Evolutionary conservation across 208 protist species (phyloP), one percentile per base, ranked within the genome.

Genomic region (Acanthamoeba sp.): DNA sequence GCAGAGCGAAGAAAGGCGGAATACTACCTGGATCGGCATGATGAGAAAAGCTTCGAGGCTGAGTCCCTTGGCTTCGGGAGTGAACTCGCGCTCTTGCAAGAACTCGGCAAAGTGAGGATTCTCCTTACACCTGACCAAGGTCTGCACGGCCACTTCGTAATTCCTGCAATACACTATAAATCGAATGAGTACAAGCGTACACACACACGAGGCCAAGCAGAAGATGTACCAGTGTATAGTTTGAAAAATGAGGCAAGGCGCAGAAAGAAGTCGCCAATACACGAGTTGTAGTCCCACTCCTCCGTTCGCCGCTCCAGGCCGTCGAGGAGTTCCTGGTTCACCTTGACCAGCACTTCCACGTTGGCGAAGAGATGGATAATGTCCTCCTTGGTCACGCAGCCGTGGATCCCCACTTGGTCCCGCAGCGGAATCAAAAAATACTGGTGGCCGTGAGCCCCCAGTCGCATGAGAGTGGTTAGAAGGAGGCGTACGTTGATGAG

Each of bases 301-400:
- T 87, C 78, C 40, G 45, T 62, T 29, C 48, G 78, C 48, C 40
- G 27, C 78, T 87, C 78, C 20, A 87, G 48, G 0, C 45, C 78
- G 27, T 50, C 78, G n/a, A 87, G 48, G 10, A 87, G 78, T n/a
- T 87, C 78, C 29, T 87, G 40, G 45, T 87, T 87, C 4, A 87
- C 40, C 78, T 59, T 50, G 4, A 87, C 45, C 40, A 87, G 78
- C 40, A 59, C 48, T n/a, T 87, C 78, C n/a, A 87, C 48, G 45
- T 87, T 87, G 78, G 45, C 48, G 38, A 87, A 87, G 22, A 87
- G 22, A 10, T 29, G 45, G 24, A 78, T 78, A 32, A 78, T 78
- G 69, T 78, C 69, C 36, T 78, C 69, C 24, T 78, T 78, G 18
- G 69, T 78, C 34, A 78, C 36, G 69, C 29, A 78, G 24, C 69